A percentile compares a stretch with the other conserved stretches of the same genome.
These are phyloP conservation scores for Chlorella sp. DNA, from an alignment of 139 green algal genomes.

Conservation along the genomic window DNA sequence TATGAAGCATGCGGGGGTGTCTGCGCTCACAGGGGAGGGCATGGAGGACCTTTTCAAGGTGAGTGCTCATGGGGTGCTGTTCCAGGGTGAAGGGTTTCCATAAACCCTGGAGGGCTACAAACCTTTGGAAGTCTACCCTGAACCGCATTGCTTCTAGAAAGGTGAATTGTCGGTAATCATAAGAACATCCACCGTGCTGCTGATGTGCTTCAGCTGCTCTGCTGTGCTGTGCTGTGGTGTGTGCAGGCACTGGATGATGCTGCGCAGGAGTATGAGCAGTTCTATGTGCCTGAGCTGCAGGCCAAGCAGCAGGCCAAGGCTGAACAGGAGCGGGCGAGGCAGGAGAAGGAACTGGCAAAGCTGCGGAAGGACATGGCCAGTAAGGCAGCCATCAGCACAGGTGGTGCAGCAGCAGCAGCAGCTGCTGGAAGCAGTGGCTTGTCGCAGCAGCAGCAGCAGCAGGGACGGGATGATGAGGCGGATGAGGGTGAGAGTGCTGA, in stretches of 20 bases:
- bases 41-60: conserved; percentile 82
- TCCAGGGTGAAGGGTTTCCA: no score
- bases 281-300: conserved; percentile 65
- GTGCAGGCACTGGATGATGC: conserved; percentile 38
- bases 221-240: not conserved
- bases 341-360: conserved; percentile 44
- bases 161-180: no score
- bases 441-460: not conserved
- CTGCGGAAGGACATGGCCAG: conserved; percentile 45
- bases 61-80: no score
- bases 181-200: no score
- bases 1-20: conserved; percentile 79
- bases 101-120: no score
- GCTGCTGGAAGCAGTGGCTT: no score
- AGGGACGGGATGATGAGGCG: conserved; percentile 1
- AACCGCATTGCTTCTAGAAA: no score
- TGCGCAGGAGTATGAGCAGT: conserved; percentile 62
- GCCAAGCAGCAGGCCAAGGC: conserved; percentile 23
- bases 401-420: not conserved
- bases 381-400: not conserved
- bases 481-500: conserved; percentile 18
- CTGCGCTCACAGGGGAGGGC: conserved; percentile 82
- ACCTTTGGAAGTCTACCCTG: no score
- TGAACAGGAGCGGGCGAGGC: conserved; percentile 38
- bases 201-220: no score